Percentiles rank a stretch among this genome's conserved stretches.
Evolutionary conservation across 345 rosid species (phyloP).

Genomic region (Eucalyptus guilfoylei): DNA sequence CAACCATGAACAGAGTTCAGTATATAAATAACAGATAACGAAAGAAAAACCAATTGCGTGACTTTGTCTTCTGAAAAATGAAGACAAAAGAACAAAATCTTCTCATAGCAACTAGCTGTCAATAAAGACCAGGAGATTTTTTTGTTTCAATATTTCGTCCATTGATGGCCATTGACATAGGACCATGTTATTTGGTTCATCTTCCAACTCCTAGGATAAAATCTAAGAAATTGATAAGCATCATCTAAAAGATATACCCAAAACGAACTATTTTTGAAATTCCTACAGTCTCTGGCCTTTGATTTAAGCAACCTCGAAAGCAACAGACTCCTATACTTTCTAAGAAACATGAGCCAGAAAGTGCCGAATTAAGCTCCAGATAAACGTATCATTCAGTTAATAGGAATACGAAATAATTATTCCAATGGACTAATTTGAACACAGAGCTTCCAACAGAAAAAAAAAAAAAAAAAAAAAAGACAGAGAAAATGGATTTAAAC

Average conservation of each 20-base stretch:
- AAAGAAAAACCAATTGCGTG: neutral
- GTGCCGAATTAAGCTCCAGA: neutral
- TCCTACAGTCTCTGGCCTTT: neutral
- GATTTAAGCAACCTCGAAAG: neutral
- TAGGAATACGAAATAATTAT: neutral
- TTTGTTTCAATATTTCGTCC: neutral
- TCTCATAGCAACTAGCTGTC: neutral
- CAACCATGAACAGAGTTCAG: neutral
- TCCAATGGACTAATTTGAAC: neutral
- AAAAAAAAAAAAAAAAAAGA: too few relatives aligned
- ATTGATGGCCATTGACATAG: neutral
- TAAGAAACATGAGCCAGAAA: neutral
- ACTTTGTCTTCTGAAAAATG: neutral
- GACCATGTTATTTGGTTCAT: neutral
- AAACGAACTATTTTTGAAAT: neutral
- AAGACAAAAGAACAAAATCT: neutral
- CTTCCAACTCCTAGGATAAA: neutral
- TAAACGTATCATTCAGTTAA: neutral
- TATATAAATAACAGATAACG: neutral
- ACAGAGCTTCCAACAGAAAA: neutral
- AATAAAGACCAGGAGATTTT: neutral
- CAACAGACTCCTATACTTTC: neutral
- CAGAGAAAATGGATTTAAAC: neutral
- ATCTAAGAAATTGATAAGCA: neutral
- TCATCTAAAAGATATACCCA: neutral